A percentile compares a stretch with the other conserved stretches of the same genome.
Evolutionary conservation across 805 yeast species (phyloP).

Genomic region (Suhomyces sp.): DNA sequence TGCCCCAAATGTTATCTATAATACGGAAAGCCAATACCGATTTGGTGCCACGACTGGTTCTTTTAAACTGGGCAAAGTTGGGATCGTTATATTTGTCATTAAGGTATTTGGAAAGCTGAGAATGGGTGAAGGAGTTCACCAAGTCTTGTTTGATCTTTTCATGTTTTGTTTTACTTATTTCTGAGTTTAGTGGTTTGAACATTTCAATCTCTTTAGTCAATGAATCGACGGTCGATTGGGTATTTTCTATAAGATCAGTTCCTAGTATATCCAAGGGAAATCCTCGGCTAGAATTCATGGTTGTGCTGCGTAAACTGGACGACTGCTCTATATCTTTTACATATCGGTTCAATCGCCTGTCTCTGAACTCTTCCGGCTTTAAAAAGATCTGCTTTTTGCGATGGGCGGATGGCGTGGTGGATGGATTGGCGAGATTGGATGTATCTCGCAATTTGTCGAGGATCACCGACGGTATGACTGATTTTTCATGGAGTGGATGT

Average conservation of each 20-base stretch:
- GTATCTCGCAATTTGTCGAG: conserved; percentile 12
- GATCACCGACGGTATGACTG: conserved; percentile 15
- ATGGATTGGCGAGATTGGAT: conserved; percentile 7
- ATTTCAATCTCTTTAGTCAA: conserved; percentile 6
- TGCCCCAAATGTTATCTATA: conserved; percentile 34
- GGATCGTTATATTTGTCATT: conserved; percentile 6
- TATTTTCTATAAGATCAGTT: conserved; percentile 4
- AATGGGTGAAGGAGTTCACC: conserved; percentile 10
- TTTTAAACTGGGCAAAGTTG: conserved; percentile 4
- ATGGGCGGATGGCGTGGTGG: background rate
- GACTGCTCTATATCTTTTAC: conserved; percentile 11
- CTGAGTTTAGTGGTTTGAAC: conserved; percentile 7
- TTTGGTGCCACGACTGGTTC: conserved; percentile 11
- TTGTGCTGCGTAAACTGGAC: conserved; percentile 1
- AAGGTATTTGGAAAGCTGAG: conserved; percentile 12
- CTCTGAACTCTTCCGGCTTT: conserved; percentile 17
- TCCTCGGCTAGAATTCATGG: background rate
- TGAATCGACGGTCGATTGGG: background rate
- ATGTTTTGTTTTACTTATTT: conserved; percentile 8
- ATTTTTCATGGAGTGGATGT: conserved; percentile 3
- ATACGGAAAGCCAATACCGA: conserved; percentile 23
- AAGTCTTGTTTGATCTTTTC: conserved; percentile 6
- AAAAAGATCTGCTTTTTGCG: conserved; percentile 12
- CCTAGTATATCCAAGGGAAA: conserved; percentile 6
- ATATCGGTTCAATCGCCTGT: conserved; percentile 14